These are phyloP conservation scores for Suillus paluster DNA, from an alignment of 768 basidiomycete genomes.

Conservation along the genomic window DNA sequence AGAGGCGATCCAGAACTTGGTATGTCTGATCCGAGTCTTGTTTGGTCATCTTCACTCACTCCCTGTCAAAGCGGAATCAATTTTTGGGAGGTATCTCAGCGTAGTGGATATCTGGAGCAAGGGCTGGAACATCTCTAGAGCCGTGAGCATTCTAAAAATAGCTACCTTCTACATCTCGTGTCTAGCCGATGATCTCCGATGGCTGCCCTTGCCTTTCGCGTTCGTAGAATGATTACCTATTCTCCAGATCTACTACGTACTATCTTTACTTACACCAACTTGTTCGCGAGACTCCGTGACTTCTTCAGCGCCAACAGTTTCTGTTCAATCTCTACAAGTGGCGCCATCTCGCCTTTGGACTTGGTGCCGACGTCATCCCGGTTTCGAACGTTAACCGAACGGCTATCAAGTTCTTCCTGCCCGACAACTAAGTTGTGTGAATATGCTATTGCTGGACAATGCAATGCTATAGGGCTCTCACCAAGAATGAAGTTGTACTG, in stretches of 20 bases:
- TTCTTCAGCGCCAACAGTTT: constrained; percentile 78
- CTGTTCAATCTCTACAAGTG: constrained; percentile 69
- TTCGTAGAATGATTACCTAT: not conserved
- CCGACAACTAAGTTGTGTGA: constrained; percentile 75
- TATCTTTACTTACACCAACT: constrained; percentile 35
- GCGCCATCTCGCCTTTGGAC: constrained; percentile 72
- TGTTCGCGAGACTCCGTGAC: constrained; percentile 55
- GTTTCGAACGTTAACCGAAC: constrained; percentile 94
- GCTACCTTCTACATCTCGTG: constrained; percentile 4
- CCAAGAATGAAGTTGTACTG: constrained; percentile 99
- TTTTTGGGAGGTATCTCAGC: constrained; percentile 38
- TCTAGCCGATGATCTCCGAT: not conserved
- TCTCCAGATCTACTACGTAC: not conserved
- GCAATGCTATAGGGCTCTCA: constrained; percentile 41
- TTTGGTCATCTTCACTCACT: constrained; percentile 1
- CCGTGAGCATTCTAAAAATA: constrained; percentile 2
- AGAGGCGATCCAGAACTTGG: constrained; percentile 79
- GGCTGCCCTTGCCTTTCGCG: not conserved
- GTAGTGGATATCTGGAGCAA: constrained; percentile 11
- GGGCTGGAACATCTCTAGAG: not conserved
- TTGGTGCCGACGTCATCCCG: constrained; percentile 92
- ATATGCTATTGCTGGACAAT: not conserved
- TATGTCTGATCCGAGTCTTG: constrained; percentile 45
- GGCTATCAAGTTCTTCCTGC: constrained; percentile 83
- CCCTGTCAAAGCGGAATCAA: constrained; percentile 33